Evolutionary conservation across 345 rosid genomes (phyloP), one percentile per base, ranked within the genome.

Genomic region (Aethionema arabicum): DNA sequence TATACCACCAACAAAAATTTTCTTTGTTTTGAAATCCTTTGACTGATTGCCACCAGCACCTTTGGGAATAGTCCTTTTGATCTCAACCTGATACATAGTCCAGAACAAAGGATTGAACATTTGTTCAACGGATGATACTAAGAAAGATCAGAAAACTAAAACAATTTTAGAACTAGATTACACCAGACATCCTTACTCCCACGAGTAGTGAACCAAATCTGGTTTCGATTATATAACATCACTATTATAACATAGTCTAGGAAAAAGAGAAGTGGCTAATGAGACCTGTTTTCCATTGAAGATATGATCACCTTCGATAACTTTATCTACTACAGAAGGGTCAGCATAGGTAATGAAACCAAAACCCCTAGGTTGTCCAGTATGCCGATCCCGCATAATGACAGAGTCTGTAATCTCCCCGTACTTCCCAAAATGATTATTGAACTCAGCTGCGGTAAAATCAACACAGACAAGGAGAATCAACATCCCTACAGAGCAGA

Each of bases 1-100:
- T 39, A 89, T 90, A 48, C 98, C 98, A 61, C 98, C 97, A 44
- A 92, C 85, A 76, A 90, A 90, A 61, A 90, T 89, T 80, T 90
- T 89, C 80, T 83, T 93, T 0, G 97, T 89, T 70, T 83, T 87
- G 38, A 93, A 75, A 73, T 84, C 96, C 74, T 76, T 90, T 0
- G 90, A 72, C 52, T 80, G 93, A 44, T 39, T 72, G 27, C 71
- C 71, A 38, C 74, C 72, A 37, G 87, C 78, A 31, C 93, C 97
- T 77, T 85, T 90, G 0, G 99, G 97, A 64, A 93, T 93, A 13
- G 97, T 90, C 56, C 96, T 78, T 70, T 92, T 92, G 63, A 92
- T 89, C 78, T 92, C 96, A 65, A 92, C 98, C 98, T 92, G 70
- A 30, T 61, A 58, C 36, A 66, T 5, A 7, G 32, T 8, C 52